A percentile compares a stretch with the other conserved stretches of the same genome.
These are phyloP conservation scores for Hydrangea macrophylla DNA, from an alignment of 148 eudicot genomes.

Conservation along the genomic window DNA sequence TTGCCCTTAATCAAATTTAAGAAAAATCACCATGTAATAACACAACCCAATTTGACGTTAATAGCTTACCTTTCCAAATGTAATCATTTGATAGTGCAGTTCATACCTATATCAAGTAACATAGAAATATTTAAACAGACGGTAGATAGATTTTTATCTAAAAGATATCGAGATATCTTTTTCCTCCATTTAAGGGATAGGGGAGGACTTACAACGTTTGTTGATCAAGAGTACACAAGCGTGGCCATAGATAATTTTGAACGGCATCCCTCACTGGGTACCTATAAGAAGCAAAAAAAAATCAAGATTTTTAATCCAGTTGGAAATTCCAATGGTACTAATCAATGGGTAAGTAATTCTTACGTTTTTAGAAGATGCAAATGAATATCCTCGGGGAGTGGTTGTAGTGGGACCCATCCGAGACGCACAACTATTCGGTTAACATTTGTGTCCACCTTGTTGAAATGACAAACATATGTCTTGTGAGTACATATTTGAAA, in stretches of 20 bases:
- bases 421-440: slow-evolving; percentile 66
- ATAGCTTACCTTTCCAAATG: slow-evolving; percentile 65
- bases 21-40: background rate
- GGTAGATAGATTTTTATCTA: too few relatives aligned
- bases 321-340: background rate
- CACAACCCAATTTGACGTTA: background rate
- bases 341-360: background rate
- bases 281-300: slow-evolving; percentile 30
- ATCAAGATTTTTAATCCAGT: background rate
- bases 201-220: slow-evolving; percentile 37
- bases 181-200: too few relatives aligned
- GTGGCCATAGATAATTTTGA: slow-evolving; percentile 60
- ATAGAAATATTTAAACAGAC: background rate
- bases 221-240: slow-evolving; percentile 38
- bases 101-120: slow-evolving; percentile 37
- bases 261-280: slow-evolving; percentile 48
- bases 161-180: too few relatives aligned
- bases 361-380: slow-evolving; percentile 67
- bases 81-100: slow-evolving; percentile 63
- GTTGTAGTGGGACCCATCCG: slow-evolving; percentile 84
- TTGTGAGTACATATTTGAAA: background rate
- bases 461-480: background rate
- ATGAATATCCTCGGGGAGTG: slow-evolving; percentile 51
- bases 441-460: slow-evolving; percentile 81
- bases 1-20: too few relatives aligned